Evolutionary conservation across 441 rosid species (phyloP), one percentile per base, ranked within the genome.

Genomic region (Pelargonium fulgidum): DNA sequence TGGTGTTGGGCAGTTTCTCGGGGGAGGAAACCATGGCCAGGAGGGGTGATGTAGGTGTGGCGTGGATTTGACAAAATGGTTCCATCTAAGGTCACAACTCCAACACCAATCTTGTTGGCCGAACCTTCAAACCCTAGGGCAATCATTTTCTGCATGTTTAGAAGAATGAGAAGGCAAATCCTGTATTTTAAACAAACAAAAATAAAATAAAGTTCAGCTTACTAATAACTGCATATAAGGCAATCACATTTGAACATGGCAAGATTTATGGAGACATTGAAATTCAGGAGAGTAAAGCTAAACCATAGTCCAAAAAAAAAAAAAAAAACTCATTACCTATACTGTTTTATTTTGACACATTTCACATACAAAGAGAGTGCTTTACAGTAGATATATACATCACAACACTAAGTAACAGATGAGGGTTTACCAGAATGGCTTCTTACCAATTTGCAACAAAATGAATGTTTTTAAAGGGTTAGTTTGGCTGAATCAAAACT

Each of bases 21-120:
- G 6, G 97, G 99, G n/a, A 94, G 90, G 64, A 94, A 91, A 7
- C 99, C 99, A 3, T 94, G 97, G 8, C 99, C 99, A 0, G 99
- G 96, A 0, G 97, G 99, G 0, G 96, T 93, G 41, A 93, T 90
- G 70, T 91, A 93, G 0, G 97, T 93, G 81, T 93, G 92, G 6
- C 97, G 88, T 3, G 99, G 97, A 78, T 94, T 94, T 1, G 99
- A 87, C 47, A 91, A 74, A 76, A 91, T 91, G 41, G 89, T 81
- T 12, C 96, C 97, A 3, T 88, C 92, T 70, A 90, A 72, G 0
- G 90, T 80, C 14, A 88, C 99, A 50, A 91, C 92, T 11, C 99
- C 99, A 70, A 91, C 87, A 6, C 84, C 96, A 42, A 88, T 93
- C 84, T 89, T 91, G 90, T 93, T 93, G 20, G 96, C 96, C 6